Conservation (phyloP, 2,329 filamentous ascomycete genomes). For the Penicillium sp. region DNA sequence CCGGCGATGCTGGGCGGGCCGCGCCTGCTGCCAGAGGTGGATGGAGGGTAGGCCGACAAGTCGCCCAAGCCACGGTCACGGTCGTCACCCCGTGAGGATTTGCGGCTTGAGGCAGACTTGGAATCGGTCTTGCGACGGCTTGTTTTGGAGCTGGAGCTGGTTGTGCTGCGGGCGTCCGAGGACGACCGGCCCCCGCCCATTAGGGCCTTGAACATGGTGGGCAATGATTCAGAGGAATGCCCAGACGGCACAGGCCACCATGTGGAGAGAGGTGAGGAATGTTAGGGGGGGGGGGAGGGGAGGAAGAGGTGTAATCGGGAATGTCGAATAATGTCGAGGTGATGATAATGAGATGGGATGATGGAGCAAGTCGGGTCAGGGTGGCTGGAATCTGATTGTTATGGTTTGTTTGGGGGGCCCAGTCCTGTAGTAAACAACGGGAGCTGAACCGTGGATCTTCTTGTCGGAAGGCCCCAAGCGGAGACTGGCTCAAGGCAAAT, state of each 20-base stretch:
- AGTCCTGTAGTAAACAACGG: conserved; percentile 37
- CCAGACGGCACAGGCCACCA: conserved; percentile 35
- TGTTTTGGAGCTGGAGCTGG: conserved; percentile 40
- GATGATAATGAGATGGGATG: conserved; percentile 8
- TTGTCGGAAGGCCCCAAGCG: conserved; percentile 16
- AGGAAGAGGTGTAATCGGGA: conserved; percentile 14
- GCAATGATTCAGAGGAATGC: conserved; percentile 37
- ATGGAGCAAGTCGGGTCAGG: conserved; percentile 16
- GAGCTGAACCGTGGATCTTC: conserved; percentile 44
- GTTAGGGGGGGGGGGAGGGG: conserved; percentile 13
- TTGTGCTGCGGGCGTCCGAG: conserved; percentile 40
- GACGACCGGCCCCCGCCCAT: conserved; percentile 46
- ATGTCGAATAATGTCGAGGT: conserved; percentile 11
- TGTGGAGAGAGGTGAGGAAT: conserved; percentile 33
- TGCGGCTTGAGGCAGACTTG: conserved; percentile 46
- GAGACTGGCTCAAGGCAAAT: conserved; percentile 14
- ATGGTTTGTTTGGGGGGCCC: conserved; percentile 34
- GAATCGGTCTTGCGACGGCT: conserved; percentile 43
- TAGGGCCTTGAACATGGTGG: conserved; percentile 49
- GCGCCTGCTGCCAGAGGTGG: conserved; percentile 35
- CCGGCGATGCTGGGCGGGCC: conserved; percentile 36
- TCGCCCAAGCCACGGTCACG: conserved; percentile 51
- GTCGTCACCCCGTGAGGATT: conserved; percentile 55
- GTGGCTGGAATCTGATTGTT: conserved; percentile 24
- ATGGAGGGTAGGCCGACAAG: conserved; percentile 37